Conservation (phyloP, 495 filamentous ascomycete genomes). For the Aspergillus haitiensis region DNA sequence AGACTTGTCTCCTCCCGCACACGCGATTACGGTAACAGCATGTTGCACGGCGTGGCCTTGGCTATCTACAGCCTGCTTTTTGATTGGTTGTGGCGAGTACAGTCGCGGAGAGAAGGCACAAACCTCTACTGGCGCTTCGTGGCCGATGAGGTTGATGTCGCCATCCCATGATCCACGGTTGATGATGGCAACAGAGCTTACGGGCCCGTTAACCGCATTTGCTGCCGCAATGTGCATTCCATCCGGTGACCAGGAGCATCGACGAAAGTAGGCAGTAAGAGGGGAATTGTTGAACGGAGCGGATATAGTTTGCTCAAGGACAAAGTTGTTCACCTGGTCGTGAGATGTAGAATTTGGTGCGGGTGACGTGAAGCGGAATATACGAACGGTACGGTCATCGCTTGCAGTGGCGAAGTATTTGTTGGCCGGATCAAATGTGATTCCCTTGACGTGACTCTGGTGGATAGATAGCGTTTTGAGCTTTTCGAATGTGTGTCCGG, state of each 20-base stretch:
- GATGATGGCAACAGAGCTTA: conserved; percentile 95
- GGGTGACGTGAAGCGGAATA: conserved; percentile 91
- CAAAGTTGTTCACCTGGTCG: conserved; percentile 93
- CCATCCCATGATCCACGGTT: conserved; percentile 91
- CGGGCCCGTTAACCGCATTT: conserved; percentile 94
- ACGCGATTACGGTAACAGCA: conserved; percentile 93
- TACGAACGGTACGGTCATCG: conserved; percentile 94
- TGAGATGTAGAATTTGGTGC: conserved; percentile 88
- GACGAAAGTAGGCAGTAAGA: conserved; percentile 92
- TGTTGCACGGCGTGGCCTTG: conserved; percentile 34
- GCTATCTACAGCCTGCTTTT: conserved; percentile 44
- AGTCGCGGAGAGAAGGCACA: conserved; percentile 94
- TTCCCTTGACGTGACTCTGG: conserved; percentile 96
- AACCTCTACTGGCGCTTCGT: conserved; percentile 95
- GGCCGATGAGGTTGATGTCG: conserved; percentile 95
- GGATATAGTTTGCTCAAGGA: conserved; percentile 82
- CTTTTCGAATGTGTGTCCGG: conserved; percentile 95
- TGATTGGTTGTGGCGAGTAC: conserved; percentile 69
- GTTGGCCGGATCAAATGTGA: conserved; percentile 97
- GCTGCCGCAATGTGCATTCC: conserved; percentile 95
- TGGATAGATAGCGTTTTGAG: conserved; percentile 88
- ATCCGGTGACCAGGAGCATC: conserved; percentile 96
- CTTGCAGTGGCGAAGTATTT: conserved; percentile 98
- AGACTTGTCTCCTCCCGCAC: conserved; percentile 93
- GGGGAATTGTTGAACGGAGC: conserved; percentile 84